Evolutionary conservation across 129 eudicot species (phyloP).

Genomic region (Flaveria trinervia): DNA sequence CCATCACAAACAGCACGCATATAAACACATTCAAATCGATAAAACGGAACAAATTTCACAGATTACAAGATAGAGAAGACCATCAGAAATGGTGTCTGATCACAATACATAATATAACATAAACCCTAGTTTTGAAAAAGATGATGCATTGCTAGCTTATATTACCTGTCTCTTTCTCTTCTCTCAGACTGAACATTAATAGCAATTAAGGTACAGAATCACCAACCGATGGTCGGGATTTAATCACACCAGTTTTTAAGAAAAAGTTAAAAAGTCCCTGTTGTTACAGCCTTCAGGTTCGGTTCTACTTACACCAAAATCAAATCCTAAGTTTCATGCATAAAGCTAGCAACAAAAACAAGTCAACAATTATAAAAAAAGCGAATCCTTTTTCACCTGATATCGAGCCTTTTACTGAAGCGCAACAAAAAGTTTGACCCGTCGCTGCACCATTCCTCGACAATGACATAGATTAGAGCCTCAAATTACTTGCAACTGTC

Average conservation of each 20-base stretch:
- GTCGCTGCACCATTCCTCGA: constrained; percentile 30
- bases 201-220: constrained; percentile 13
- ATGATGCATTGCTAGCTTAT: neutral
- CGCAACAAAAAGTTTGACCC: constrained; percentile 21
- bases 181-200: neutral
- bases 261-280: constrained; percentile 7
- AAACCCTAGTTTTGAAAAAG: neutral
- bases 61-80: neutral
- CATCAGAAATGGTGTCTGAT: too few species aligned
- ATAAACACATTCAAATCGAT: neutral
- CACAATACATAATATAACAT: constrained; percentile 15
- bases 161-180: constrained; percentile 27
- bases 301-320: constrained; percentile 35
- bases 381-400: constrained; percentile 27
- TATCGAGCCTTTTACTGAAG: constrained; percentile 5
- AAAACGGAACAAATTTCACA: neutral
- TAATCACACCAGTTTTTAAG: constrained; percentile 19
- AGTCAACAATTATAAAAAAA: constrained; percentile 24
- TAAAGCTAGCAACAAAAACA: constrained; percentile 17
- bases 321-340: constrained; percentile 33
- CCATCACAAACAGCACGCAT: neutral
- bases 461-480: constrained; percentile 37
- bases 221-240: constrained; percentile 29
- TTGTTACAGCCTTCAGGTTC: constrained; percentile 26
- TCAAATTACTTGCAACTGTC: constrained; percentile 39